Evolutionary conservation across 176 grass and related monocot genomes (phyloP).

Genomic region (Oryza meyeriana): DNA sequence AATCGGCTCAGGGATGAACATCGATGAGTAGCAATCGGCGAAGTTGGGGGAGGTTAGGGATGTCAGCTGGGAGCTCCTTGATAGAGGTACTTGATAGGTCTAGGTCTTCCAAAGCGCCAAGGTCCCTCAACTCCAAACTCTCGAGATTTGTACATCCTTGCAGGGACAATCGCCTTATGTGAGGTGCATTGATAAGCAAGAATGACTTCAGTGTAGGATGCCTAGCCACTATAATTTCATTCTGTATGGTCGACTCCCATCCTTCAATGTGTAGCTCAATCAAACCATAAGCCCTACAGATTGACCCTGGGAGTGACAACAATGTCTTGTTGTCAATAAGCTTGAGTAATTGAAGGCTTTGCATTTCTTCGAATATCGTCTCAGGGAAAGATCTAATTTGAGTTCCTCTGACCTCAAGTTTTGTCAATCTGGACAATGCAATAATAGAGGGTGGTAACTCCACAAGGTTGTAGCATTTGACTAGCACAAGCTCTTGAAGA

Average conservation of each 20-base stretch:
- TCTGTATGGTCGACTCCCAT: background rate
- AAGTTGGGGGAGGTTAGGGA: background rate
- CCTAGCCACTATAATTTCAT: background rate
- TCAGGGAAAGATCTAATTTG: background rate
- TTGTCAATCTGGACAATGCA: background rate
- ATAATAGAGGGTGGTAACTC: background rate
- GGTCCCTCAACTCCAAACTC: background rate
- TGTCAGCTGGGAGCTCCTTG: background rate
- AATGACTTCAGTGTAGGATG: background rate
- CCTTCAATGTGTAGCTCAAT: background rate
- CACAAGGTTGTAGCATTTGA: background rate
- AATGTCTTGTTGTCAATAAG: background rate
- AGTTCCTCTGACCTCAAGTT: background rate
- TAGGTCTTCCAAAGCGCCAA: constrained; percentile 10
- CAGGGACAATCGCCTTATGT: background rate
- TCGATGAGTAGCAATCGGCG: background rate
- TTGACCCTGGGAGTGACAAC: fast-evolving
- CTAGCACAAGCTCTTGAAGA: background rate
- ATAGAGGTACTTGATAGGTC: background rate
- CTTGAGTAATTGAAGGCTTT: background rate
- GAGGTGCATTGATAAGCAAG: background rate
- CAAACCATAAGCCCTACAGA: background rate
- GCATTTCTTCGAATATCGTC: background rate
- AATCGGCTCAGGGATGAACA: background rate
- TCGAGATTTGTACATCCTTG: background rate